Base-by-base conservation (phyloP, 257 asterid species). In the Lantana camara region DNA sequence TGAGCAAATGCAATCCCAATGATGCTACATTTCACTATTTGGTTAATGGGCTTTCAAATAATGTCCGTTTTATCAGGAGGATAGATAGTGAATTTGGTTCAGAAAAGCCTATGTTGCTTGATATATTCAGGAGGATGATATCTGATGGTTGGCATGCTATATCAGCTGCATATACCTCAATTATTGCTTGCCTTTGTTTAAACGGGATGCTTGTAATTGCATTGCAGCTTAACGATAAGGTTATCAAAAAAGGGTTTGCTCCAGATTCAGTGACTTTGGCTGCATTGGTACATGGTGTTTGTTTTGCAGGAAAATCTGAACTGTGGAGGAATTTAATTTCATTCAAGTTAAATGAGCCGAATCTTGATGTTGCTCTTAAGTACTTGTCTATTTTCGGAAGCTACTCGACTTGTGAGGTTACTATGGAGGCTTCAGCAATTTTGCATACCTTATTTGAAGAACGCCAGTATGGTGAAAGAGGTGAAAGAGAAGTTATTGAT, bases 1-100 rank as follows among this genome's bases (percentile, higher is more conserved):
- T 67, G 74, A 58, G 73, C 70, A 85, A 80, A 79, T 90, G 96
- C 62, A 61, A 37, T 64, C 99, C 97, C 37, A 87, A 88, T 47
- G 92, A 90, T n/a, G 63, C 82, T 53, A 90, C 96, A 7, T 81
- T 83, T 83, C 83, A 86, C 76, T 81, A 81, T 83, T 57, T 93
- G 81, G 88, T 84, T 56, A 84, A 87, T 21, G 97, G 96, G 22
- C 64, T 93, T 71, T 81, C 85, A 32, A 85, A 78, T 60, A 75
- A 67, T 62, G 19, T 59, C 19, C 30, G 63, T 21, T 9, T 44
- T 71, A 62, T 73, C 52, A 42, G 67, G 1, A 53, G 38, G 45
- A 57, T 53, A 59, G 37, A 51, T 7, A 56, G 61, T 55, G 77
- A 64, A 46, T 61, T 66, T 45, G 64, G 60, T 34, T 30, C 7